Conservation (phyloP, 169 alveolate species). For the Pseudocohnilembus persalinus region DNA sequence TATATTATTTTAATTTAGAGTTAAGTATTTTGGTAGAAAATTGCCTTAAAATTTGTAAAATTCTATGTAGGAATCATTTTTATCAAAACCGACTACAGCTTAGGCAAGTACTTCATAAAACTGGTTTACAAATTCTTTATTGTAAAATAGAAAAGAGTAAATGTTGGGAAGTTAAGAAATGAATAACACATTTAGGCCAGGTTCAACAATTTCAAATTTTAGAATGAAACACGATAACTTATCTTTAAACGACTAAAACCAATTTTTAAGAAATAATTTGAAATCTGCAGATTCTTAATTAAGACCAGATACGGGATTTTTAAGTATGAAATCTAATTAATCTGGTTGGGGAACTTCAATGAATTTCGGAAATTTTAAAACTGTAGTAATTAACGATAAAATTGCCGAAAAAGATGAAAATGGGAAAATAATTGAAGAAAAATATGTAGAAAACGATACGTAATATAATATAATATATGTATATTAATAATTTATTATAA, state of each 20-base stretch:
- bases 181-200: not conserved
- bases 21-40: not conserved
- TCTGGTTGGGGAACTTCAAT: not conserved
- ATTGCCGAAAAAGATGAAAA: not conserved
- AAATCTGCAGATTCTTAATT: not conserved
- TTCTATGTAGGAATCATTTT: not conserved
- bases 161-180: not conserved
- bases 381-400: not conserved
- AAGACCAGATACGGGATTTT: not conserved
- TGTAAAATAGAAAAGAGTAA: not conserved
- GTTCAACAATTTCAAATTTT: not conserved
- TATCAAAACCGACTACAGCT: not conserved
- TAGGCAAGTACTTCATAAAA: not conserved
- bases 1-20: not conserved
- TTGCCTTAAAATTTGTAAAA: not conserved
- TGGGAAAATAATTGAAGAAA: not conserved
- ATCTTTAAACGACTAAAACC: too few species aligned
- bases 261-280: not conserved
- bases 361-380: too few species aligned
- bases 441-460: not conserved
- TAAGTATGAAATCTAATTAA: not conserved
- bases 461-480: too few species aligned
- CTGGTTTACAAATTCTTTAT: not conserved
- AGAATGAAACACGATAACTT: too few species aligned
- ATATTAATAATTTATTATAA: too few species aligned